Percentiles rank a stretch among this genome's conserved stretches.
phyloP scores from a whole-genome alignment of 352 stramenopile genomes.

The Phytophthora pini region DNA sequence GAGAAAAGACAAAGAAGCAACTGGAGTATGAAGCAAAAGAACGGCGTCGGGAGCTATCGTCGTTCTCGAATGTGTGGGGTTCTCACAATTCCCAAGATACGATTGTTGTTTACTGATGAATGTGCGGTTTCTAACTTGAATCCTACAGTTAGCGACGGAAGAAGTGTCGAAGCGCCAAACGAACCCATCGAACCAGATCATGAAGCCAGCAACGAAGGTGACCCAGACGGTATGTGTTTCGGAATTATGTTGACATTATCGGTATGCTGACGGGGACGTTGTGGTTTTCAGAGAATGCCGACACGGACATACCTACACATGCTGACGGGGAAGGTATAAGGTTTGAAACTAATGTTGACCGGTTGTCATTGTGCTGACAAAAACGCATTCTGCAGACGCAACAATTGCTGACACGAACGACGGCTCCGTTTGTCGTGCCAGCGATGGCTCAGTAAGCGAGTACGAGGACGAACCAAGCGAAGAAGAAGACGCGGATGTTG shows the following conservation, averaged over 20 bases:
- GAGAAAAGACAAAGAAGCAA: background rate
- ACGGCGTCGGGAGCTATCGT: background rate
- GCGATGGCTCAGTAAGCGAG: background rate
- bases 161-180: too few relatives aligned
- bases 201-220: too few relatives aligned
- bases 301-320: background rate
- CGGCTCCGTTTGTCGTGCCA: background rate
- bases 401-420: background rate
- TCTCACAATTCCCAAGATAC: background rate
- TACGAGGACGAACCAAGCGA: background rate
- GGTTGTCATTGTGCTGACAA: too few relatives aligned
- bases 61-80: background rate
- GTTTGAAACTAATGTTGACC: too few relatives aligned
- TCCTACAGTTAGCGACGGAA: too few relatives aligned
- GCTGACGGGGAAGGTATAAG: background rate
- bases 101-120: too few relatives aligned
- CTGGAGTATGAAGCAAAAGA: background rate
- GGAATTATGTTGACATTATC: background rate
- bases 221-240: background rate
- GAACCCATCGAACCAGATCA: too few relatives aligned
- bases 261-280: background rate
- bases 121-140: too few relatives aligned
- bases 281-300: background rate
- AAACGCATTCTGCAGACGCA: too few relatives aligned
- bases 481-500: background rate